Base-by-base conservation (phyloP, 2,329 filamentous ascomycete genomes). In the Sordariomycetes sp. region DNA sequence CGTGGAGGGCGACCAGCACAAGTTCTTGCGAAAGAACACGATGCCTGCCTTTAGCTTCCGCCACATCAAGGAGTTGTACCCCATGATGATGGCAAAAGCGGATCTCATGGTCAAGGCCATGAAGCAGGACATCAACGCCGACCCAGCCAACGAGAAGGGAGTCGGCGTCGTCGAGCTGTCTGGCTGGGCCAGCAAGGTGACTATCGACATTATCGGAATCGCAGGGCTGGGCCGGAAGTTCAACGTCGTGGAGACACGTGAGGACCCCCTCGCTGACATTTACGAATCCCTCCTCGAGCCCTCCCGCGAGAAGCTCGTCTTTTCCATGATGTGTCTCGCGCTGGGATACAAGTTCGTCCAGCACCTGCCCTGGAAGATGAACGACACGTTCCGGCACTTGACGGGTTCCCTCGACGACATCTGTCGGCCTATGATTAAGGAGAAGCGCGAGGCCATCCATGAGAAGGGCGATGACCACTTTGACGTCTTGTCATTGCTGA, bases 1-100 rank as follows among this genome's bases (percentile, higher is more conserved):
- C 5, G 74, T 79, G 0, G 82, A 86, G 51, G 82, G 81, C 3
- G 77, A 83, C 21, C 73, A 79, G 40, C 82, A 86, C 50, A 84
- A 79, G 56, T 69, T 75, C 44, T 63, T 77, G 45, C 66, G 80
- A n/a, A 84, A 80, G 51, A 73, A 76, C 32, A 65, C 81, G 8
- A 70, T 71, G 49, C 79, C 79, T 1, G 77, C 79, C 0, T 86
- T 86, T 47, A 64, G 68, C 28, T 82, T 76, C 45, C 69, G 79
- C 4, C 76, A 82, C 41, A 70, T 85, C 49, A 84, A 82, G 41
- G 66, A 82, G 27, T 53, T 86, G 2, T 83, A 84, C 39, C 77
- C 78, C 0, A 64, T 78, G 35, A 84, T 86, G 54, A 85, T 79
- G 79, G 47, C 53, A 1, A 85, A 82, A 37, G 51, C 51, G 0